Percentiles rank a stretch among this genome's conserved stretches.
These are phyloP conservation scores for Barnettozyma pratensis DNA, from an alignment of 805 yeast genomes.

Conservation along the genomic window DNA sequence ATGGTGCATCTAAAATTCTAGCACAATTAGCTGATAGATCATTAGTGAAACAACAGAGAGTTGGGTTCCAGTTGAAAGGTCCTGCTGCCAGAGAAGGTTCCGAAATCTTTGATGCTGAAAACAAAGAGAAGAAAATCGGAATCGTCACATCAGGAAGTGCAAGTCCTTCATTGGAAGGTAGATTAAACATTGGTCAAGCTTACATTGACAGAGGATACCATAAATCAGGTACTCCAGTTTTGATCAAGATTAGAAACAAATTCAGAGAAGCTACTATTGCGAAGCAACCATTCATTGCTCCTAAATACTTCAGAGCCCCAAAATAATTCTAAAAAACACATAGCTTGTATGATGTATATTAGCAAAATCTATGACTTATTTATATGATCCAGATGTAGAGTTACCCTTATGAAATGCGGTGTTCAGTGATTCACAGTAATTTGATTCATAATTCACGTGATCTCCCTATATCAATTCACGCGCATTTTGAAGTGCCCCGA, in stretches of 20 bases:
- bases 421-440: too few relatives aligned
- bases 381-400: too few relatives aligned
- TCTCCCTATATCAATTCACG: too few relatives aligned
- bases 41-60: conserved; percentile 53
- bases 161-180: conserved; percentile 64
- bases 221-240: conserved; percentile 69
- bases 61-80: conserved; percentile 68
- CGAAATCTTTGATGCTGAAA: conserved; percentile 52
- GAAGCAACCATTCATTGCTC: conserved; percentile 79
- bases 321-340: neutral
- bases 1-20: conserved; percentile 70
- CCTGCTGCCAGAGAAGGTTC: conserved; percentile 90
- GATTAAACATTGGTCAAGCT: conserved; percentile 85
- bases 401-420: too few relatives aligned
- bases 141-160: conserved; percentile 55
- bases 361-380: too few relatives aligned
- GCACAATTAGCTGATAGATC: conserved; percentile 66
- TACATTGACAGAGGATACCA: conserved; percentile 67
- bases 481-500: neutral
- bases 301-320: conserved; percentile 56
- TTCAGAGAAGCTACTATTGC: conserved; percentile 67
- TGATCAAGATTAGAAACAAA: conserved; percentile 81
- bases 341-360: neutral
- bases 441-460: neutral
- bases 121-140: conserved; percentile 48